These are phyloP conservation scores for Aspergillus transmontanensis DNA, from an alignment of 2,329 filamentous ascomycete species.

Conservation along the genomic window DNA sequence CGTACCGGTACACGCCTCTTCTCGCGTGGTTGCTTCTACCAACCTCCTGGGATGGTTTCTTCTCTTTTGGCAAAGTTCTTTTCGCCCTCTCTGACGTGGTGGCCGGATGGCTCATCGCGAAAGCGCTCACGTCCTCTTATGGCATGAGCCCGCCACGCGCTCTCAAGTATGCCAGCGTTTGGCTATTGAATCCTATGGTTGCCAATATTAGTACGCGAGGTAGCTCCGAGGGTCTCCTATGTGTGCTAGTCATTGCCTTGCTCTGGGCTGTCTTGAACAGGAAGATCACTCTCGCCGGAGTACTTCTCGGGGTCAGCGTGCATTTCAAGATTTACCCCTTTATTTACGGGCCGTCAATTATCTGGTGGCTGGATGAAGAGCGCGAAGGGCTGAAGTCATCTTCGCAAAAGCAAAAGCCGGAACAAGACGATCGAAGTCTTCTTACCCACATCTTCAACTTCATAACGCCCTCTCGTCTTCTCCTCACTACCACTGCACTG, in stretches of 20 bases:
- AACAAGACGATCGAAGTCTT: conserved; percentile 8
- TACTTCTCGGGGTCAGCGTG: conserved; percentile 78
- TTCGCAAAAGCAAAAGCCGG: neutral
- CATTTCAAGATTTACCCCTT: conserved; percentile 99
- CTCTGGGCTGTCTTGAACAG: conserved; percentile 77
- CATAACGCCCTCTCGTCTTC: conserved; percentile 42
- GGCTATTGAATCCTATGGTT: conserved; percentile 97
- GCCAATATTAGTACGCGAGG: conserved; percentile 94
- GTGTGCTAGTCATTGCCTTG: conserved; percentile 78
- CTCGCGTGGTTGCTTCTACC: conserved; percentile 89
- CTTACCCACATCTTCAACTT: conserved; percentile 31
- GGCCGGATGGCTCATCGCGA: conserved; percentile 76
- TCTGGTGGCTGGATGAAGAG: conserved; percentile 46
- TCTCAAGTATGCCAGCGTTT: conserved; percentile 78
- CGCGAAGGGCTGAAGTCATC: conserved; percentile 16
- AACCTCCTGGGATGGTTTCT: conserved; percentile 60
- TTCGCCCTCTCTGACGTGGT: conserved; percentile 83
- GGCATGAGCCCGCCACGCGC: conserved; percentile 59
- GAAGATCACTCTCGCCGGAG: conserved; percentile 66
- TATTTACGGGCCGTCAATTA: conserved; percentile 73
- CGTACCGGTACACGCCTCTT: conserved; percentile 94
- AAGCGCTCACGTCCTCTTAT: conserved; percentile 52
- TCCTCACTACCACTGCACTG: conserved; percentile 61
- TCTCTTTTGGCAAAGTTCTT: conserved; percentile 83
- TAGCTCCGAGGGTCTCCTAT: conserved; percentile 87